Evolutionary conservation across 208 protist species (phyloP), one percentile per base, ranked within the genome.

Genomic region (Acanthamoeba triangularis): DNA sequence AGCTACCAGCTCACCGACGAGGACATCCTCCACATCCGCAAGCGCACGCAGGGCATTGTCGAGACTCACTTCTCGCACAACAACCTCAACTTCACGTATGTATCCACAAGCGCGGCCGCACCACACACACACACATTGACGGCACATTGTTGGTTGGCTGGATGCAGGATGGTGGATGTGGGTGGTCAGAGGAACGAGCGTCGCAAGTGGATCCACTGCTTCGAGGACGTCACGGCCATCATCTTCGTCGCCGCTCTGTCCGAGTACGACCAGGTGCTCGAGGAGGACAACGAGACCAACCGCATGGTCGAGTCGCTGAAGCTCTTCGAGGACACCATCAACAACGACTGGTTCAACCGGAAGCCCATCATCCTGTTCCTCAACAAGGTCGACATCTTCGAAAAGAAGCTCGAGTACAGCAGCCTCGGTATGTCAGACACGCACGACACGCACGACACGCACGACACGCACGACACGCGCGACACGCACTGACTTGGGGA

Each of bases 141-240:
- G 16, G 20, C 59, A 10, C n/a, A n/a, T n/a, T 65, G 49, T 18
- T n/a, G n/a, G 16, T 18, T 20, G 11, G 59, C 25, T 65, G n/a
- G n/a, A n/a, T n/a, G 16, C 59, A 92, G 95, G 30, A 96, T 98
- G 74, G 96, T 98, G n/a, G 97, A 98, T 93, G 98, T 98, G 35
- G 98, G 98, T 85, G 98, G 98, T 18, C 98, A 99, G 95, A 54
- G 98, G 18, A 97, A 96, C 33, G 98, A 99, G 94, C 85, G 98
- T 52, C 97, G 96, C 65, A 98, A 99, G 92, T 99, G 98, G 98
- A 98, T 99, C 63, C 97, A 98, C 82, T 98, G 96, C 88, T 99
- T 99, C 95, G 96, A 98, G 67, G 97, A 96, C 84, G 98, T 99
- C 4, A 98, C 95, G 33, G 98, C 97, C 25, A 95, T 99, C 56